phyloP scores from a whole-genome alignment of 305 asterid species.

The Fraxinus baroniana region DNA sequence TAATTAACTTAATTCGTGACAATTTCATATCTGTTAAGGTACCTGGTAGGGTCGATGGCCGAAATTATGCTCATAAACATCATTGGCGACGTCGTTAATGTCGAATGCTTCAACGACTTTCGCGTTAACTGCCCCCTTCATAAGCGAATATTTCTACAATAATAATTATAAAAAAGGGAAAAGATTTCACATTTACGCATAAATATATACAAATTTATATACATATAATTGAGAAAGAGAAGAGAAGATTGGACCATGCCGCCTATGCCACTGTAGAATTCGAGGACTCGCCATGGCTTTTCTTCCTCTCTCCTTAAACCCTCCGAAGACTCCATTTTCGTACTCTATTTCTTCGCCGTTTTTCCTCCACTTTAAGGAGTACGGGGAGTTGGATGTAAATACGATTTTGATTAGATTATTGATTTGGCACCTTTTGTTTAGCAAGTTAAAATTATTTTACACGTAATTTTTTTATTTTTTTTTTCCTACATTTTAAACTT shows the following conservation, averaged over 20 bases:
- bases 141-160: constrained; percentile 68
- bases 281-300: constrained; percentile 75
- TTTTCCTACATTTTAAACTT: too few relatives aligned
- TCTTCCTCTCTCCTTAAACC: constrained; percentile 36
- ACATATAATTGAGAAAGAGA: not conserved
- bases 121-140: constrained; percentile 68
- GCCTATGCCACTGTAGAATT: constrained; percentile 95
- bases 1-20: not conserved
- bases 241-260: constrained; percentile 53
- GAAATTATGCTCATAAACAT: constrained; percentile 84
- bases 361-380: not conserved
- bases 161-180: not conserved
- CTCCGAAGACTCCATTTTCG: constrained; percentile 28
- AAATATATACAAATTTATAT: not conserved
- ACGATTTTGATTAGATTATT: not conserved
- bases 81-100: constrained; percentile 85
- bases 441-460: too few relatives aligned
- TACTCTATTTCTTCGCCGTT: not conserved
- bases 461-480: too few relatives aligned
- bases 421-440: not conserved
- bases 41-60: constrained; percentile 96
- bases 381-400: not conserved
- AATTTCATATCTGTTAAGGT: not conserved
- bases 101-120: constrained; percentile 84
- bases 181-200: not conserved